A percentile compares a stretch with the other conserved stretches of the same genome.
These are phyloP conservation scores for Parascedosporium putredinis DNA, from an alignment of 2,329 filamentous ascomycete genomes.

Conservation along the genomic window DNA sequence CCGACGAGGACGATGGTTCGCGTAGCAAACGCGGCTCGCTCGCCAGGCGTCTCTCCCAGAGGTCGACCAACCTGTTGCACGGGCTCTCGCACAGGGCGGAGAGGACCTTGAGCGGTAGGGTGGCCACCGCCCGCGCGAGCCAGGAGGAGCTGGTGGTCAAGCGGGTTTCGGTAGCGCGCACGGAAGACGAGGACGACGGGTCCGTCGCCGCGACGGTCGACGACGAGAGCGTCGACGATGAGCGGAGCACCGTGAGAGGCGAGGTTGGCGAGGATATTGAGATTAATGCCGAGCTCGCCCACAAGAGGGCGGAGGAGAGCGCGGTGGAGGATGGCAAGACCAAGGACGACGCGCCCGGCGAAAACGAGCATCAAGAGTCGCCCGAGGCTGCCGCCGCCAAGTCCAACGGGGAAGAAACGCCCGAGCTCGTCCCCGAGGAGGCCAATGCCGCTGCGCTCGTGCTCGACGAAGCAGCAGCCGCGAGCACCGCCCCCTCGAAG, in stretches of 20 bases:
- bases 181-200: constrained; percentile 32
- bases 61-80: constrained; percentile 33
- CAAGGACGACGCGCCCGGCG: too few relatives aligned
- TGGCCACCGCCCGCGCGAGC: constrained; percentile 23
- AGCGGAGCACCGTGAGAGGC: constrained; percentile 19
- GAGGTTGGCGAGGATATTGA: constrained; percentile 23
- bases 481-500: constrained; percentile 15
- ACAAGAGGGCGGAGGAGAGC: too few relatives aligned
- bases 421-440: constrained; percentile 7
- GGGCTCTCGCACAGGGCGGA: constrained; percentile 27
- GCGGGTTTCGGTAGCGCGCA: constrained; percentile 14
- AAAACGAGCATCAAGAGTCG: too few relatives aligned
- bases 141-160: constrained; percentile 33
- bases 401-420: constrained; percentile 11
- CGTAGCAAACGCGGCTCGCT: constrained; percentile 25
- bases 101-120: constrained; percentile 15
- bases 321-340: too few relatives aligned
- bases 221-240: constrained; percentile 33
- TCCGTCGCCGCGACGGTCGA: constrained; percentile 52
- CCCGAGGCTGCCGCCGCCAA: constrained; percentile 5
- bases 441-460: too few relatives aligned
- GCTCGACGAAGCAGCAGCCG: too few relatives aligned
- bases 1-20: constrained; percentile 37
- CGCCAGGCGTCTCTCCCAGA: constrained; percentile 37
- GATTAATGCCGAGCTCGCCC: constrained; percentile 26